phyloP scores from a whole-genome alignment of 768 basidiomycete genomes.

The Phallus indusiatus region DNA sequence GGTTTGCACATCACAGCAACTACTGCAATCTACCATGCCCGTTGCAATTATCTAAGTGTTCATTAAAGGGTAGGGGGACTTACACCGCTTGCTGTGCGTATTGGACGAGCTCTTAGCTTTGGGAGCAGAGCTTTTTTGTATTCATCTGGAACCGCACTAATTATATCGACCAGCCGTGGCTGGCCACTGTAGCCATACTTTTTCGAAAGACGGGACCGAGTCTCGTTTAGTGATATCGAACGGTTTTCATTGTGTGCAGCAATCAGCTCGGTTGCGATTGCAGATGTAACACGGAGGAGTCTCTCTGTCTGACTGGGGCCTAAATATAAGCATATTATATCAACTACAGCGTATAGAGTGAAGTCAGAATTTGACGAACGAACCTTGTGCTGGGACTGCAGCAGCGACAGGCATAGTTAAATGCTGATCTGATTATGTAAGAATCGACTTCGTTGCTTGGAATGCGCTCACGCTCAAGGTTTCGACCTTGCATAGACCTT shows the following conservation, averaged over 20 bases:
- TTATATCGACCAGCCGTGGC: slow-evolving; percentile 92
- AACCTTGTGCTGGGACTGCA: background rate
- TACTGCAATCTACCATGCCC: slow-evolving; percentile 72
- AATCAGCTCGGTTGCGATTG: slow-evolving; percentile 91
- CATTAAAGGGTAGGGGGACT: slow-evolving; percentile 20
- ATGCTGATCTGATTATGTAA: no score
- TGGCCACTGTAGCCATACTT: slow-evolving; percentile 81
- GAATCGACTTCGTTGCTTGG: no score
- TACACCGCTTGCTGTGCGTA: slow-evolving; percentile 94
- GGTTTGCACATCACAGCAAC: slow-evolving; percentile 99
- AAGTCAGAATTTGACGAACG: background rate
- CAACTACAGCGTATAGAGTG: background rate
- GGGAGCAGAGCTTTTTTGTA: slow-evolving; percentile 89
- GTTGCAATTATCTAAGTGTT: background rate
- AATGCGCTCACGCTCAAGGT: slow-evolving; percentile 33
- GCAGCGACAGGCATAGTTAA: background rate
- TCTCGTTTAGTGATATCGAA: slow-evolving; percentile 76
- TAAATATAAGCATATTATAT: slow-evolving; percentile 11
- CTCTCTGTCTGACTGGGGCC: slow-evolving; percentile 86
- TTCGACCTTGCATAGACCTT: slow-evolving; percentile 94
- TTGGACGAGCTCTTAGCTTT: slow-evolving; percentile 85
- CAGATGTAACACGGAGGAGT: slow-evolving; percentile 83
- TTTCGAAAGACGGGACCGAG: slow-evolving; percentile 84
- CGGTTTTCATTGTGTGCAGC: slow-evolving; percentile 72
- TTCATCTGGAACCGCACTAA: slow-evolving; percentile 96